Conservation (phyloP, 352 stramenopile species). For the Globisporangium nagaii region DNA sequence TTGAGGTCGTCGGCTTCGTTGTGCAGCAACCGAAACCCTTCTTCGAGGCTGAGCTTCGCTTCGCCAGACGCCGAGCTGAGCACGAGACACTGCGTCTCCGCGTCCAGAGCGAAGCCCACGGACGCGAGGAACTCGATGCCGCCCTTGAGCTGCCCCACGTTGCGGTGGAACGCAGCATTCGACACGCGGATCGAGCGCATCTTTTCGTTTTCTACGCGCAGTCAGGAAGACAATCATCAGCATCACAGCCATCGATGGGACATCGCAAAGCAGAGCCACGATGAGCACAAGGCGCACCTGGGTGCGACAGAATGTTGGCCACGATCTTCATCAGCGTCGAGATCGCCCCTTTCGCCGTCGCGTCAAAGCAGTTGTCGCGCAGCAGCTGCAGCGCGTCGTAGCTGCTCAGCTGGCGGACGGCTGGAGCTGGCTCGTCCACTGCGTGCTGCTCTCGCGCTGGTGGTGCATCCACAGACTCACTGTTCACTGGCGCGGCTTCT, state of each 20-base stretch:
- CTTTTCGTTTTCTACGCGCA: conserved; percentile 65
- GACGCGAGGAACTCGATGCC: conserved; percentile 69
- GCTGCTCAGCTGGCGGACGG: conserved; percentile 40
- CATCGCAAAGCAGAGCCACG: background rate
- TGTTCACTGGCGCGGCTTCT: conserved; percentile 13
- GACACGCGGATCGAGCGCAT: conserved; percentile 74
- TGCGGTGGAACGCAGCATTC: conserved; percentile 70
- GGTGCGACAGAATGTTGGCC: conserved; percentile 76
- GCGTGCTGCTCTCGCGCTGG: too few species aligned
- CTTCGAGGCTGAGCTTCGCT: conserved; percentile 32
- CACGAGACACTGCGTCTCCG: conserved; percentile 43
- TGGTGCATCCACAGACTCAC: background rate
- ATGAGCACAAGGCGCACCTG: conserved; percentile 32
- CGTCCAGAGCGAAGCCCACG: conserved; percentile 53
- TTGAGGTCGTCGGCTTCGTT: conserved; percentile 74
- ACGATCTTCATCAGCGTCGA: conserved; percentile 84
- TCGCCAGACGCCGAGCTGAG: conserved; percentile 17
- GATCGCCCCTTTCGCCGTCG: conserved; percentile 50
- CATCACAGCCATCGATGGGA: background rate
- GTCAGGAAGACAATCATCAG: background rate
- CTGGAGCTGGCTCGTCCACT: background rate
- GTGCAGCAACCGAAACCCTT: conserved; percentile 52
- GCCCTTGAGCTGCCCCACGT: conserved; percentile 56
- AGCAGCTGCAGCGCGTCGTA: conserved; percentile 69
- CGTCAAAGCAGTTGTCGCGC: conserved; percentile 72